Conservation (phyloP, 495 filamentous ascomycete species). For the Lasiosphaeria ovina region DNA sequence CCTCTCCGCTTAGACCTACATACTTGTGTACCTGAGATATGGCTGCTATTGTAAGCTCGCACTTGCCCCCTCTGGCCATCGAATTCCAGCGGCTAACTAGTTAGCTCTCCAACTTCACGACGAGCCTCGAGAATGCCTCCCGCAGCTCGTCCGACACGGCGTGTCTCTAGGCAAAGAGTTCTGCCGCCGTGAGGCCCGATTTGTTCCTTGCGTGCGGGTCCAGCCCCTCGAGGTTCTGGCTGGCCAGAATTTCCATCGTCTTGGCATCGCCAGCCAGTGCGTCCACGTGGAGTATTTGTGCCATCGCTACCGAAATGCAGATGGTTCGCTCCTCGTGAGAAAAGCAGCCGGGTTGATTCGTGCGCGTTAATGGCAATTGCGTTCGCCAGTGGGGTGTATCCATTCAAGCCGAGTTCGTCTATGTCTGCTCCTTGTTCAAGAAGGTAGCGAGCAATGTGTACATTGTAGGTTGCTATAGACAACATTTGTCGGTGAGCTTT, state of each 20-base stretch:
- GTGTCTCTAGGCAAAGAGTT: background rate
- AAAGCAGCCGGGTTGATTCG: background rate
- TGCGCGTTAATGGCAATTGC: background rate
- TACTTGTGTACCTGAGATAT: too few species aligned
- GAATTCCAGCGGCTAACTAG: too few species aligned
- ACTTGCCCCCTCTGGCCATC: too few species aligned
- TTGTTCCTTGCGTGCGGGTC: background rate
- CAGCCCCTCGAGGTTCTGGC: background rate
- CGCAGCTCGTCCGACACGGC: background rate
- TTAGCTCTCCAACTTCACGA: background rate
- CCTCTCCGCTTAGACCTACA: too few species aligned
- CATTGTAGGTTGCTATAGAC: background rate
- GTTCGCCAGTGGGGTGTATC: background rate
- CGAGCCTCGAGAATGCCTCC: background rate
- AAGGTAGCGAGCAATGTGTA: background rate
- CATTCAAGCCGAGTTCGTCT: background rate
- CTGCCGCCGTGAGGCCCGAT: background rate
- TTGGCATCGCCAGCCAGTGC: background rate
- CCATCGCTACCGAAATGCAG: background rate
- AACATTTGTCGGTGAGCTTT: background rate
- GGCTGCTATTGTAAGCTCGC: too few species aligned
- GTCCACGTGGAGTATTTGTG: background rate
- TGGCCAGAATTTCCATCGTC: background rate
- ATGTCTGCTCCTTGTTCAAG: background rate
- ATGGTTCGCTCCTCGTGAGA: background rate